Evolutionary conservation across 2,329 filamentous ascomycete species (phyloP).

Genomic region (Amesomyces nigricolor): DNA sequence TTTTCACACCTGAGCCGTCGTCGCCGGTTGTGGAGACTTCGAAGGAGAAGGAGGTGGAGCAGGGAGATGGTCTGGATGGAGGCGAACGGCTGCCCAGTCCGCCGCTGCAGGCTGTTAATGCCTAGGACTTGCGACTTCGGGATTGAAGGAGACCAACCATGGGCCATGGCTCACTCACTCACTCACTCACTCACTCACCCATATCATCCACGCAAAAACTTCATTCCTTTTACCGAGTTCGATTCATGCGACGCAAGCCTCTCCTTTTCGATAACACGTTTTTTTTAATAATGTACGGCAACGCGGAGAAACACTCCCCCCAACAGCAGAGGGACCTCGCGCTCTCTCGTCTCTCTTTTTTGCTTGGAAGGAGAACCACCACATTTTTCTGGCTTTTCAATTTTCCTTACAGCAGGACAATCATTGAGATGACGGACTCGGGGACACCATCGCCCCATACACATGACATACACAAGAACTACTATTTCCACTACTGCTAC

Average conservation of each 20-base stretch:
- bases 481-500: too few relatives aligned
- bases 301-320: not conserved
- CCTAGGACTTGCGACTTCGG: conserved; percentile 20
- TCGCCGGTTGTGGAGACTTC: conserved; percentile 22
- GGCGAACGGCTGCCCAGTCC: conserved; percentile 30
- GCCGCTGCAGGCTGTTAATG: conserved; percentile 32
- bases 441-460: too few relatives aligned
- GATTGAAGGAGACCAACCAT: not conserved
- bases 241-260: not conserved
- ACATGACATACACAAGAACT: not conserved
- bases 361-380: too few relatives aligned
- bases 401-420: too few relatives aligned
- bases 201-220: not conserved
- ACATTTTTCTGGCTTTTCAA: too few relatives aligned
- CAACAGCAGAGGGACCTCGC: too few relatives aligned
- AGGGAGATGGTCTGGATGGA: conserved; percentile 1
- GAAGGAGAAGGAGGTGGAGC: conserved; percentile 15
- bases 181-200: not conserved
- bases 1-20: conserved; percentile 38
- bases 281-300: conserved; percentile 9
- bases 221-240: not conserved
- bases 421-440: too few relatives aligned
- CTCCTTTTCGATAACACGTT: conserved; percentile 1
- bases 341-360: too few relatives aligned
- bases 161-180: not conserved